phyloP scores from a whole-genome alignment of 805 yeast genomes.

The Cyberlindnera maritima region DNA sequence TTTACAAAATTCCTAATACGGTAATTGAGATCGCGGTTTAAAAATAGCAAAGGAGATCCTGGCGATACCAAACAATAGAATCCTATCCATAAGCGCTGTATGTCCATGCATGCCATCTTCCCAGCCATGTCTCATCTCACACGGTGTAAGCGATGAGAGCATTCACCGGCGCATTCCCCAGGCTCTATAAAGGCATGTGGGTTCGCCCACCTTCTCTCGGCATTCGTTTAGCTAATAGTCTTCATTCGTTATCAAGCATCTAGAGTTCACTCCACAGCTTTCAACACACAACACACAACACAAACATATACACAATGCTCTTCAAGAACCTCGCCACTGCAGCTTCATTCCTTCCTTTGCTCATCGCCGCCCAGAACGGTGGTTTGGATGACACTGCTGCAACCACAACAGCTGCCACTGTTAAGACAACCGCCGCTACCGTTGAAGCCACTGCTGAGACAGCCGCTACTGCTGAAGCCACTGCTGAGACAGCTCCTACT shows the following conservation, averaged over 20 bases:
- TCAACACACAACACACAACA: neutral
- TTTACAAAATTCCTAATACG: slow-evolving; percentile 1
- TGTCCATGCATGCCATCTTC: neutral
- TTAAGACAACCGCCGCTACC: neutral
- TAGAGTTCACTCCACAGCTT: neutral
- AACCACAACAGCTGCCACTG: slow-evolving; percentile 8
- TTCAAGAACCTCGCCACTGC: slow-evolving; percentile 14
- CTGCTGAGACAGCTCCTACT: slow-evolving; percentile 4
- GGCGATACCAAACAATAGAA: neutral
- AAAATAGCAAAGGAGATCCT: neutral
- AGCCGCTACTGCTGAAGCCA: neutral
- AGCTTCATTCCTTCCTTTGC: slow-evolving; percentile 8
- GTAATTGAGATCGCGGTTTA: neutral
- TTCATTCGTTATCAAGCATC: neutral
- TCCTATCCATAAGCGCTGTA: slow-evolving; percentile 5
- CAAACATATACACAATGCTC: slow-evolving; percentile 11
- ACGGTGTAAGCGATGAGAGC: too few species aligned
- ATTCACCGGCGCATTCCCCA: too few species aligned
- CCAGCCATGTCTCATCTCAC: neutral
- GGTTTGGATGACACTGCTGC: slow-evolving; percentile 11
- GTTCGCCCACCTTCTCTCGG: neutral
- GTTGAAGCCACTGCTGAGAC: neutral
- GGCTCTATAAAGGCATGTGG: neutral
- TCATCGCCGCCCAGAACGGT: slow-evolving; percentile 14
- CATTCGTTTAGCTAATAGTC: too few species aligned